These are phyloP conservation scores for Dacryopinax spathularia DNA, from an alignment of 768 basidiomycete species.

Conservation along the genomic window DNA sequence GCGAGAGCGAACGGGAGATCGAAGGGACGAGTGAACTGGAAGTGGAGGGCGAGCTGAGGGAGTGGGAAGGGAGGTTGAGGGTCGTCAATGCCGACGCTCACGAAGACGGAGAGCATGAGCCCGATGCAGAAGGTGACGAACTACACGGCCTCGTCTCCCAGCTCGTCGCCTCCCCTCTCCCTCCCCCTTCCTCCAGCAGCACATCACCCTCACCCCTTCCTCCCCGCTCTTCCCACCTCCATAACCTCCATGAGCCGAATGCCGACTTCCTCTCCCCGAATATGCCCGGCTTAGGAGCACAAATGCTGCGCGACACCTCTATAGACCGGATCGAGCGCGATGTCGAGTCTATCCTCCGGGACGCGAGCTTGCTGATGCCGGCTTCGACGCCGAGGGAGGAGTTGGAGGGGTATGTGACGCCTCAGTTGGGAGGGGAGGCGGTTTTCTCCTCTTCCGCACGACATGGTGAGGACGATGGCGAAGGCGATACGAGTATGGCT, in stretches of 20 bases:
- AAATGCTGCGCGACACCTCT: background rate
- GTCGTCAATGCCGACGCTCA: background rate
- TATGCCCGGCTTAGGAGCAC: background rate
- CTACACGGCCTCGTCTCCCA: conserved; percentile 48
- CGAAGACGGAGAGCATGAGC: conserved; percentile 4
- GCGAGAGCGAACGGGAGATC: background rate
- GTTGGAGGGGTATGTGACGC: conserved; percentile 10
- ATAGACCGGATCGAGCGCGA: background rate
- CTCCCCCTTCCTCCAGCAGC: conserved; percentile 32
- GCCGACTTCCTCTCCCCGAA: background rate
- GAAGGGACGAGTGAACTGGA: background rate
- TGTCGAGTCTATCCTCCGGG: background rate
- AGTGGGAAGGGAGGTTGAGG: conserved; percentile 17
- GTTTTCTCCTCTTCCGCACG: no score
- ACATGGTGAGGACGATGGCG: conserved; percentile 7
- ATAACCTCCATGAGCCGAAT: background rate
- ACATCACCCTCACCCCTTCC: conserved; percentile 22
- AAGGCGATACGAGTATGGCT: background rate
- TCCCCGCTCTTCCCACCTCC: conserved; percentile 42
- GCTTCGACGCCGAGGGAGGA: conserved; percentile 1
- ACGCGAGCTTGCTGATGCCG: background rate
- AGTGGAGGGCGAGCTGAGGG: conserved; percentile 18
- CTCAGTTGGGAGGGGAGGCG: conserved; percentile 10
- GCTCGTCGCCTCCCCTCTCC: conserved; percentile 52
- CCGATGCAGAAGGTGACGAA: conserved; percentile 15